These are phyloP conservation scores for Cutaneotrichosporon arboriforme DNA, from an alignment of 1,284 basidiomycete species.

Conservation along the genomic window DNA sequence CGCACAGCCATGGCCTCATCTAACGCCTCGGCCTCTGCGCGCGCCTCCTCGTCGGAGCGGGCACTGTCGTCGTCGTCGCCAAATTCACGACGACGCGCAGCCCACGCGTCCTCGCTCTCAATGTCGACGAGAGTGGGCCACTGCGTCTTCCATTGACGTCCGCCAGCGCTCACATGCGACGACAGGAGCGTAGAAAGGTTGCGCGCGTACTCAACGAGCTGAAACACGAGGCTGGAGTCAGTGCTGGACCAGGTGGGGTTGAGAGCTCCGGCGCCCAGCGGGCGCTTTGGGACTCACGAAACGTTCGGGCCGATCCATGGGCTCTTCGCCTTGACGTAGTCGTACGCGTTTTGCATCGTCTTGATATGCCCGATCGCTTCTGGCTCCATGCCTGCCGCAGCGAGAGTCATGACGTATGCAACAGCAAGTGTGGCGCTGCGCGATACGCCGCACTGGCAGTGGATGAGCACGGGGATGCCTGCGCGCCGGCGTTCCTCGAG, in stretches of 20 bases:
- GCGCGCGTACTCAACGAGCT: constrained; percentile 89
- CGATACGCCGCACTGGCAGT: constrained; percentile 95
- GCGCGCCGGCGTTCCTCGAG: constrained; percentile 68
- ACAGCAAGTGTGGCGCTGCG: constrained; percentile 89
- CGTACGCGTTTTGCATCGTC: constrained; percentile 87
- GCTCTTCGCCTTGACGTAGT: constrained; percentile 82
- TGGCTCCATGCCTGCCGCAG: constrained; percentile 62
- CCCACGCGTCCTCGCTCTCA: constrained; percentile 76
- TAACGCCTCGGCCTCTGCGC: constrained; percentile 29
- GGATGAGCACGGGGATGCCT: constrained; percentile 75
- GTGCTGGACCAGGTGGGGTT: too few species aligned
- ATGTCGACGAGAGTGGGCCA: constrained; percentile 52
- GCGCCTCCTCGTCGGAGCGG: constrained; percentile 26
- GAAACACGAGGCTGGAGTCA: constrained; percentile 76
- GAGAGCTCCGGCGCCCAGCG: too few species aligned
- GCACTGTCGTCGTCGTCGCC: constrained; percentile 53
- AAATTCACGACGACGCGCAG: constrained; percentile 61
- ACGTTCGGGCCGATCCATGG: constrained; percentile 90
- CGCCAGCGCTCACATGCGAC: constrained; percentile 27
- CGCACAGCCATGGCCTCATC: constrained; percentile 36
- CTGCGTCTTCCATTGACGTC: constrained; percentile 21
- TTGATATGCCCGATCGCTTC: constrained; percentile 64
- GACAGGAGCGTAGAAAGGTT: constrained; percentile 61
- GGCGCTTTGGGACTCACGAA: constrained; percentile 75
- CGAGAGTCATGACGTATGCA: constrained; percentile 90